These are phyloP conservation scores for Blastobotrys parvus DNA, from an alignment of 805 yeast species.

Conservation along the genomic window DNA sequence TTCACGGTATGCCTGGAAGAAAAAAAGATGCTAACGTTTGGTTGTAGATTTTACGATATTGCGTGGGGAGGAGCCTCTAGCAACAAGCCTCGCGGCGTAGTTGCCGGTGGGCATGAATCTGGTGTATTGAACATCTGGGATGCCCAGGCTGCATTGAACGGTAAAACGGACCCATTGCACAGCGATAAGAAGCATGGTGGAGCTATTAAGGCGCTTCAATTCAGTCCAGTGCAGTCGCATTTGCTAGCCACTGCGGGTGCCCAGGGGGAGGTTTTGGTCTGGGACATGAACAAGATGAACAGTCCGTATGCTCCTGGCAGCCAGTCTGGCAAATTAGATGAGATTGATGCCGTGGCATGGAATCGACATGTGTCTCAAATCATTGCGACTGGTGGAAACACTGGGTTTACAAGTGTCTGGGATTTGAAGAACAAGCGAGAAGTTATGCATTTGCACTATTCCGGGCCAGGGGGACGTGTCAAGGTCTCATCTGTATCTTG, in stretches of 20 bases:
- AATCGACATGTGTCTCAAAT: slow-evolving; percentile 76
- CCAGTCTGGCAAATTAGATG: slow-evolving; percentile 70
- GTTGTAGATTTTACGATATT: slow-evolving; percentile 64
- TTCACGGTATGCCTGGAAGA: too few relatives aligned
- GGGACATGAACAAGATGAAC: slow-evolving; percentile 69
- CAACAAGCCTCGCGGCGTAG: slow-evolving; percentile 41
- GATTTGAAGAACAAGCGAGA: slow-evolving; percentile 82
- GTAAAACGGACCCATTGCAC: slow-evolving; percentile 38
- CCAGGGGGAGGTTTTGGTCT: slow-evolving; percentile 80
- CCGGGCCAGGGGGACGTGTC: slow-evolving; percentile 44
- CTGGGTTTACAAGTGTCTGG: slow-evolving; percentile 89
- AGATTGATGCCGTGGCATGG: slow-evolving; percentile 79
- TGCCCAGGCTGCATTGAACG: slow-evolving; percentile 38
- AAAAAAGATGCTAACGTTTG: slow-evolving; percentile 25
- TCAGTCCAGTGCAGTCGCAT: slow-evolving; percentile 65
- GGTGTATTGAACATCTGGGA: slow-evolving; percentile 78
- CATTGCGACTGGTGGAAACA: slow-evolving; percentile 79
- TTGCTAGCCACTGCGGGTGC: slow-evolving; percentile 80
- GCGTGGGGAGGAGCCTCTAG: slow-evolving; percentile 68
- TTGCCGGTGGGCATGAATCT: slow-evolving; percentile 87
- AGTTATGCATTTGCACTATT: slow-evolving; percentile 74
- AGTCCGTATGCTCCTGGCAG: slow-evolving; percentile 31
- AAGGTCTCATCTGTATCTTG: slow-evolving; percentile 79
- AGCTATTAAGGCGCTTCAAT: slow-evolving; percentile 62
- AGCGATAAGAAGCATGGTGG: slow-evolving; percentile 55